Evolutionary conservation across 176 grass and related monocot species (phyloP), one percentile per base, ranked within the genome.

Genomic region (Aegilops longissima): DNA sequence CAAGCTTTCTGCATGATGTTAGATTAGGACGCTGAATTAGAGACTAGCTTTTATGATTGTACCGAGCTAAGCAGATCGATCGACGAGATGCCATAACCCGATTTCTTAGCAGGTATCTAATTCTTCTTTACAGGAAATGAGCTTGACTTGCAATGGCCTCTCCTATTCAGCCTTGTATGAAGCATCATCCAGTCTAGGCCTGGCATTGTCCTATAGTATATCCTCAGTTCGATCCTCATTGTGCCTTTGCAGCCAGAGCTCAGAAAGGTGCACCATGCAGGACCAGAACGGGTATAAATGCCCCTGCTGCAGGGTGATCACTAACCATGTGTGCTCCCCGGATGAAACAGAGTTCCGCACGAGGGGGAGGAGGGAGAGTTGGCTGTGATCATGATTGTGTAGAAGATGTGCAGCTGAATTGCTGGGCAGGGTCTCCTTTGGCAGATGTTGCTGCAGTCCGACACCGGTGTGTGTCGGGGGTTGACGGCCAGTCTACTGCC

Each of bases 351-450:
- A 51, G 20, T 33, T 9, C n/a, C 30, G 45, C 18, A 72, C 4
- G 1, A 9, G 14, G 69, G 23, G 12, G 5, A 8, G 70, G 2
- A 10, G 16, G 7, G 73, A 9, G 14, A 35, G 12, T 21, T 24
- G 8, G 17, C 45, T 49, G 45, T 49, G 66, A 36, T 51, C 47
- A 52, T 51, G 4, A 52, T 52, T 6, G 14, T 1, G 51, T 18
- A 54, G 16, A 21, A 88, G 65, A 86, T 89, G 83, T 74, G 73
- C 83, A 89, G 16, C 30, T 86, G 90, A 61, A 92, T 92, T 92
- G 21, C 86, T 45, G 83, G 79, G 86, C 86, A 89, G 66, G 47
- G 66, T 86, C 44, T 89, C 86, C 83, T 89, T 86, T 89, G 90
- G 83, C 66, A 89, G 79, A 67, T 80, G 67, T 35, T 17, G 39